Evolutionary conservation across 2,329 filamentous ascomycete species (phyloP).

Genomic region (Sporothrix phasma): DNA sequence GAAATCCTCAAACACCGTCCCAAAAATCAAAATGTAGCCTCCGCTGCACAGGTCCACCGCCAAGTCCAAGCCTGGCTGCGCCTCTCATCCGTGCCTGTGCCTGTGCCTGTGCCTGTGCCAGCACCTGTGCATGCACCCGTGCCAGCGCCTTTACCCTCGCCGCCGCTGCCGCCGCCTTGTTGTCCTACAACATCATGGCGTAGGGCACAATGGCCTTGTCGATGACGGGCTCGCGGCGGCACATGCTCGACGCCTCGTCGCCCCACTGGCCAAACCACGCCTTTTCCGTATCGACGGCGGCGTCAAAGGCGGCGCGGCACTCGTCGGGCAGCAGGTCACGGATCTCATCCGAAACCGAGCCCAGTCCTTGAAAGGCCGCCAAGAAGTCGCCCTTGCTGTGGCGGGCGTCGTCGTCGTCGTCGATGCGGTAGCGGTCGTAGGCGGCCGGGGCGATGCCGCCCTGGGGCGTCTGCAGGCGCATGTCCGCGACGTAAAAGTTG

Average conservation of each 20-base stretch:
- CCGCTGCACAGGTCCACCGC: not conserved
- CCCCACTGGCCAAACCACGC: conserved; percentile 69
- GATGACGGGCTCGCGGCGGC: conserved; percentile 44
- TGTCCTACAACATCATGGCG: conserved; percentile 30
- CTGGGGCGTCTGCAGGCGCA: conserved; percentile 42
- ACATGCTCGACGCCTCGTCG: conserved; percentile 50
- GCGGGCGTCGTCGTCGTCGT: conserved; percentile 19
- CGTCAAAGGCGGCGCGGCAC: conserved; percentile 63
- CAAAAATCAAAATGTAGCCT: not conserved
- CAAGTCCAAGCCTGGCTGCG: no score
- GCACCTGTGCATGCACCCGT: no score
- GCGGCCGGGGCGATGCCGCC: conserved; percentile 36
- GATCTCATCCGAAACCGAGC: conserved; percentile 55
- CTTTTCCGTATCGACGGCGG: conserved; percentile 53
- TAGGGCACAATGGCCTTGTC: conserved; percentile 57
- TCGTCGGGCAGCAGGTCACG: conserved; percentile 56
- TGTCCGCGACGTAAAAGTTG: conserved; percentile 49
- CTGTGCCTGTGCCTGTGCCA: no score
- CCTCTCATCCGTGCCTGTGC: no score
- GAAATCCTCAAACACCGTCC: not conserved
- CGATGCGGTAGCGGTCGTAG: conserved; percentile 33
- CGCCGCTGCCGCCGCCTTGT: not conserved
- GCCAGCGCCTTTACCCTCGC: not conserved
- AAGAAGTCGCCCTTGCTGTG: conserved; percentile 21
- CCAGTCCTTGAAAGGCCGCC: conserved; percentile 49